Evolutionary conservation across 1,284 basidiomycete species (phyloP).

Genomic region (Schizophyllum commune): DNA sequence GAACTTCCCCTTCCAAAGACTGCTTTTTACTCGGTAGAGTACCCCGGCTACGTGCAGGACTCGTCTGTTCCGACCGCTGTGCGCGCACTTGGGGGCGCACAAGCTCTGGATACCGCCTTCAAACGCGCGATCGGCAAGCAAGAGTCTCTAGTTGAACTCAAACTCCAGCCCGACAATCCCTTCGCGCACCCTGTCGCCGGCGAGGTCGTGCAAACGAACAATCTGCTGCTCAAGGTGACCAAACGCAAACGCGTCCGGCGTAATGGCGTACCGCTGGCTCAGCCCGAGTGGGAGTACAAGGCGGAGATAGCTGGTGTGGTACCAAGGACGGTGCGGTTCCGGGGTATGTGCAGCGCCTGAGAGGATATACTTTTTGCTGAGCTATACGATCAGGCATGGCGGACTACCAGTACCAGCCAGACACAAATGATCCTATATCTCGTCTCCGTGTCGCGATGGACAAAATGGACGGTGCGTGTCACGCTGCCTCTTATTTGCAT

Average conservation of each 20-base stretch:
- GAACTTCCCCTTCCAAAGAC: conserved; percentile 46
- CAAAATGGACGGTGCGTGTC: conserved; percentile 73
- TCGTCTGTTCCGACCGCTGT: conserved; percentile 60
- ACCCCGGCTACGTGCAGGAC: conserved; percentile 75
- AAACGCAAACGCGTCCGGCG: conserved; percentile 46
- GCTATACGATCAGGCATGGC: conserved; percentile 62
- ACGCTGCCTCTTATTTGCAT: too few relatives aligned
- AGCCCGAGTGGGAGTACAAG: conserved; percentile 68
- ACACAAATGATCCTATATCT: conserved; percentile 60
- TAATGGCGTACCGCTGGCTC: conserved; percentile 18
- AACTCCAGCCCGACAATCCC: conserved; percentile 61
- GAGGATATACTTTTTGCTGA: conserved; percentile 1
- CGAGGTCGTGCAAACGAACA: conserved; percentile 66
- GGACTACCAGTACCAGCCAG: conserved; percentile 83
- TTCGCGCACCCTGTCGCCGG: conserved; percentile 81
- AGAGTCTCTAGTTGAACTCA: conserved; percentile 66
- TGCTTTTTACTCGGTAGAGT: conserved; percentile 78
- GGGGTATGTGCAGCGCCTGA: conserved; percentile 48
- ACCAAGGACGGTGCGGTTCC: conserved; percentile 80
- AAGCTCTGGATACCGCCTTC: conserved; percentile 68
- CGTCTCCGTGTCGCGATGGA: conserved; percentile 68
- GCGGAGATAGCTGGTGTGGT: conserved; percentile 72
- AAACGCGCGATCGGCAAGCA: conserved; percentile 49
- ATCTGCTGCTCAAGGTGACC: conserved; percentile 74
- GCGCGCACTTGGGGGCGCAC: conserved; percentile 59